Evolutionary conservation across 1,284 basidiomycete genomes (phyloP), one percentile per base, ranked within the genome.

Genomic region (Inonotus hispidus): DNA sequence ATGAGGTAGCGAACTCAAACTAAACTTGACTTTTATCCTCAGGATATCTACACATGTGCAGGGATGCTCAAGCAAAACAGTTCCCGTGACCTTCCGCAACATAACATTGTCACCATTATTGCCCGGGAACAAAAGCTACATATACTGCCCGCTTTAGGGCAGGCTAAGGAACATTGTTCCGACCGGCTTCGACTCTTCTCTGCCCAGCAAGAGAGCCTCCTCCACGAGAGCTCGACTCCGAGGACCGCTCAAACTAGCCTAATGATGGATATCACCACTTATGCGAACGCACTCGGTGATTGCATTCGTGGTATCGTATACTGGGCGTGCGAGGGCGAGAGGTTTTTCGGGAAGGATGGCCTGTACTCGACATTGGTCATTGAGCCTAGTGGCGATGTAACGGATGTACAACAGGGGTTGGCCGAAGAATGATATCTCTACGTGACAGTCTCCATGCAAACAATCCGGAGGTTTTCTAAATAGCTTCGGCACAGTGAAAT

Each of bases 1-100:
- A 16, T 14, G 27, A 7, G 8, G 23, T 50, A 21, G 23, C 14
- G 1, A 39, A 25, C 13, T 5, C 29, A 4, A 21, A 10, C 1
- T 38, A 53, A 27, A 14, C 4, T 2, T 37, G 23, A 11, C 35
- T 55, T 38, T 19, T 37, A 16, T 47, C 11, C 25, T 41, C 41
- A 61, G 60, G 55, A 61, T 47, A 61, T 61, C 19, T 56, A 43
- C 43, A 49, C 55, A 25, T 49, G 55, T 39, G 46, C 46, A n/a
- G 56, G 58, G 3, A n/a, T 21, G 16, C 13, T 59, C 39, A 23
- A 39, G 13, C 56, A 52, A 54, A n/a, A 7, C 11, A 11, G 35
- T 38, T 32, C 5, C 5, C 29, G 1, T 7, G 53, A 23, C 21
- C 39, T 29, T 46, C 32, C 29, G 5, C 16, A 2, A 13, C 19